Evolutionary conservation across 768 basidiomycete species (phyloP).

Genomic region (Suillus subalutaceus): DNA sequence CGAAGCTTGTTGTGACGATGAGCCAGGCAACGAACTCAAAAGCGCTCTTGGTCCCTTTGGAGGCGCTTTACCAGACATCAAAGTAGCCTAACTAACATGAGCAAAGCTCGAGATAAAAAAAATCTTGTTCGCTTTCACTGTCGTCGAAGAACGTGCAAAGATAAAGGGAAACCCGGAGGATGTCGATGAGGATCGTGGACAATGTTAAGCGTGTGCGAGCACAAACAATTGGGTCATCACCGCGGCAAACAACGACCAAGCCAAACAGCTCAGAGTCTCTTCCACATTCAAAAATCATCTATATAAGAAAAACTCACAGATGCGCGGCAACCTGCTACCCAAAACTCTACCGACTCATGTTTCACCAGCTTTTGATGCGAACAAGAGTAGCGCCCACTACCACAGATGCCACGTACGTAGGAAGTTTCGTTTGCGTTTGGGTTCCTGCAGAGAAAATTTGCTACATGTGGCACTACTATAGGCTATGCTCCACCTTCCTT

Average conservation of each 20-base stretch:
- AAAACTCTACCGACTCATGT: background rate
- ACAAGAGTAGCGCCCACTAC: conserved; percentile 5
- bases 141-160: conserved; percentile 15
- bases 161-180: conserved; percentile 14
- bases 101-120: conserved; percentile 9
- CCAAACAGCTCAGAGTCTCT: conserved; percentile 1
- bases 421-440: conserved; percentile 7
- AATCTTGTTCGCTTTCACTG: conserved; percentile 8
- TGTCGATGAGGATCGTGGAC: conserved; percentile 16
- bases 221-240: conserved; percentile 14
- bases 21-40: conserved; percentile 44
- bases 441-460: conserved; percentile 8
- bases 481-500: background rate
- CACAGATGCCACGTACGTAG: conserved; percentile 10
- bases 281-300: conserved; percentile 4
- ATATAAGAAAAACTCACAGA: background rate
- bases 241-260: conserved; percentile 8
- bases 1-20: conserved; percentile 32
- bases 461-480: conserved; percentile 3
- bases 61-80: conserved; percentile 80
- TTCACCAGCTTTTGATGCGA: background rate
- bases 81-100: conserved; percentile 20
- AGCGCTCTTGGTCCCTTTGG: conserved; percentile 76
- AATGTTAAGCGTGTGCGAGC: conserved; percentile 9
- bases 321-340: background rate